Evolutionary conservation across 345 rosid species (phyloP), one percentile per base, ranked within the genome.

Genomic region (Cardiospermum halicacabum): DNA sequence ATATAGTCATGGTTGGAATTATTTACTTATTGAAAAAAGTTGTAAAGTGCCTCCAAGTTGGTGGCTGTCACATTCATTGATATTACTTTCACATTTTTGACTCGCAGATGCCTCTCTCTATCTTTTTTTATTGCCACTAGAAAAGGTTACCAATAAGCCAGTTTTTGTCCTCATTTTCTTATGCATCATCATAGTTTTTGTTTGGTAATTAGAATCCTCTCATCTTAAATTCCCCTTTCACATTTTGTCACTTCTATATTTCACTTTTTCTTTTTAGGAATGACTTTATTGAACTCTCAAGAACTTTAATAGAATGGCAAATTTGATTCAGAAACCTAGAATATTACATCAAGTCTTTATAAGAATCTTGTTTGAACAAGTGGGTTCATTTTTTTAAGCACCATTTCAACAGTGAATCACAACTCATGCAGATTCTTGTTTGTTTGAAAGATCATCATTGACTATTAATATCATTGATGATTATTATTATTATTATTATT

Each of bases 11-110:
- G 45, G 19, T 32, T n/a, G 0, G 24, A 6, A 30, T 8, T 4
- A 30, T 53, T 58, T 28, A 51, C 53, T 37, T 24, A 53, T 15
- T 60, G 72, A 55, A 53, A 43, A 25, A 43, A 21, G 39, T 53
- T 19, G 13, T 28, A 11, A 11, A 31, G 32, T 19, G 62, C 15
- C n/a, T 34, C 53, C 5, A 8, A 19, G 24, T 7, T 53, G 26
- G 56, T 65, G 66, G 65, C 66, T 59, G 61, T 71, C 42, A 21
- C 39, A 27, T 64, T 64, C 69, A 34, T 12, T 16, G 16, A 24
- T 42, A 9, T 37, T 40, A 2, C 6, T 11, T 43, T 36, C 11
- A 11, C 13, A 25, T 11, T 4, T 8, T 25, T n/a, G 18, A 58
- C 34, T 22, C 16, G 32, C 3, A 49, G 15, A 36, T 40, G n/a